Base-by-base conservation (phyloP, 139 green algal species). In the Picochlorum sp. region DNA sequence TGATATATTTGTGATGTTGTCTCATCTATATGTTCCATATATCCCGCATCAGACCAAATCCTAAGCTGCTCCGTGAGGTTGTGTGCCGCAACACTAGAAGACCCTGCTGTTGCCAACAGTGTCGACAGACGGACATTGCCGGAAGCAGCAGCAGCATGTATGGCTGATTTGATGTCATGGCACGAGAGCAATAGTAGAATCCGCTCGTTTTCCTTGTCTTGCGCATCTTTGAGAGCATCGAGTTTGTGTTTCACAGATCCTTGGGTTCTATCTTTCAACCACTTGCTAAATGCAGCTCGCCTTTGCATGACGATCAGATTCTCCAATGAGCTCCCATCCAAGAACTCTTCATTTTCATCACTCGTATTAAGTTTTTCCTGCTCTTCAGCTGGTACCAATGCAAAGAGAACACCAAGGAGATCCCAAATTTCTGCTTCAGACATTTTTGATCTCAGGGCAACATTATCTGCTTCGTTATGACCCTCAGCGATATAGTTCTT, bases 41-140 rank as follows among this genome's bases (percentile, higher is more conserved):
- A 77, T 16, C 71, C 74, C 4, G 63, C 63, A 8, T 65, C 63
- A 47, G 68, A 41, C 82, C 85, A 90, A 30, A 82, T 23, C 6
- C 57, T 28, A 60, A 95, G 73, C 75, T 96, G 87, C n/a, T 60
- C 37, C 0, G 49, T 54, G 7, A 88, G n/a, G 11, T 86, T 60
- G 1, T 34, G 28, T 0, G 56, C 45, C 2, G 28, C 61, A 6
- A 49, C 49, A 4, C 16, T 26, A 13, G 73, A 66, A 16, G 44
- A 38, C 18, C 60, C 76, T 50, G 56, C 76, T 70, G 62, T 57
- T 6, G 82, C 67, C 20, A 96, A 47, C n/a, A 96, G 71, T 28
- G 78, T 78, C 6, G 84, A 84, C 55, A 96, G 80, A 3, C 84
- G 71, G 3, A 80, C 63, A 63, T 95, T 84, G 4, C 89, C 85